Base-by-base conservation (phyloP, 140 eudicot genomes). In the Stevia rebaudiana region DNA sequence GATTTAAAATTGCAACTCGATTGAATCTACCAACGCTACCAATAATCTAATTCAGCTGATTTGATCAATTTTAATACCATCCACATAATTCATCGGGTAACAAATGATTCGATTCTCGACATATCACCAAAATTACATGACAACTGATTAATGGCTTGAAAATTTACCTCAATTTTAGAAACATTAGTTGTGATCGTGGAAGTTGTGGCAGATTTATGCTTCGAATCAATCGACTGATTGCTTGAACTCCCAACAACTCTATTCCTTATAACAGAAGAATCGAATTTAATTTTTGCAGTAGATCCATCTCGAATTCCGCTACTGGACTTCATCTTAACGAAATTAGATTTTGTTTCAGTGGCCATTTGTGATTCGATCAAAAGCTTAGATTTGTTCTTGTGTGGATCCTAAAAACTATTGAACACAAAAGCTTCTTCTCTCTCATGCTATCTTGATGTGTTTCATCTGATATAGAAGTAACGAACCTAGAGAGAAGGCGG, bases 261-360 rank as follows among this genome's bases (percentile, higher is more conserved):
- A 67, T 79, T 83, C 62, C 71, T 83, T 61, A 53, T 69, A 28
- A 67, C 75, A 16, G 84, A 75, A 31, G 92, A 68, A 81, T 84
- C 92, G 67, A 76, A 47, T 58, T 67, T 84, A n/a, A 72, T 47
- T 59, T 79, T 83, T 60, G 88, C 72, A 17, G 86, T 78, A 63
- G 84, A 78, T 1, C 67, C 78, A 59, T 68, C 80, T 37, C 61
- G 83, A 69, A 67, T 40, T 49, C 74, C 74, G 48, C 69, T 40
- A 25, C 71, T 41, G 55, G 84, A 64, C 36, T 71, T 74, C 70
- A 46, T 50, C 71, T 79, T 85, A 31, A 63, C 75, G 47, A 44
- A 60, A 78, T 62, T 76, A 69, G 85, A 57, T 81, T 81, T 86
- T 10, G 75, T 71, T 61, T 76, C 80, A 41, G 88, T 41, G 40